These are phyloP conservation scores for Pterocarpus macrocarpus DNA, from an alignment of 306 rosid genomes.

Conservation along the genomic window DNA sequence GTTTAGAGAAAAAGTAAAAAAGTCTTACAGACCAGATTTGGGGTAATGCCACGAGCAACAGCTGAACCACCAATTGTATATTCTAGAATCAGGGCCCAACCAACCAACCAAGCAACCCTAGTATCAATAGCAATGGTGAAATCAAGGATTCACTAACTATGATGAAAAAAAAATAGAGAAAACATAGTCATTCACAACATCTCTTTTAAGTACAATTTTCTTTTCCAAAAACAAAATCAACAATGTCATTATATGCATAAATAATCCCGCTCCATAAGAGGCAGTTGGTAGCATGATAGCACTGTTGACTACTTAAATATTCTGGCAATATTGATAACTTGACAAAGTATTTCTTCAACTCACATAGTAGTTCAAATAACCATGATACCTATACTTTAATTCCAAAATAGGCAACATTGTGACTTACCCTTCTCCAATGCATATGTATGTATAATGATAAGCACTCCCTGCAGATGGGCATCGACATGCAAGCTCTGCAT, in stretches of 20 bases:
- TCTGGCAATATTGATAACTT: conserved; percentile 4
- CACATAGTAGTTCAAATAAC: conserved; percentile 9
- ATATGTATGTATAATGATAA: conserved; percentile 89
- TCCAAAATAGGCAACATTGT: conserved; percentile 29
- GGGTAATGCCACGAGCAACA: conserved; percentile 97
- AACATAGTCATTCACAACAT: conserved; percentile 13
- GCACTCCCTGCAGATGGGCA: conserved; percentile 99
- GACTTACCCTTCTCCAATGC: conserved; percentile 94
- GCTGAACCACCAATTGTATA: conserved; percentile 93
- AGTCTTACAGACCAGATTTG: conserved; percentile 75
- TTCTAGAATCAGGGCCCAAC: conserved; percentile 93
- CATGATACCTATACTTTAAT: not conserved
- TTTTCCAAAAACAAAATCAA: conserved; percentile 13
- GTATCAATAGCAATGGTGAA: conserved; percentile 33
- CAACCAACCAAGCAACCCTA: conserved; percentile 95
- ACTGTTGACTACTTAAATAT: not conserved
- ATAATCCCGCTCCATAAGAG: not conserved
- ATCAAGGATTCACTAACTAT: conserved; percentile 32
- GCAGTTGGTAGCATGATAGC: conserved; percentile 22
- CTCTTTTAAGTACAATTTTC: not conserved
- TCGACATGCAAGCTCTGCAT: conserved; percentile 96
- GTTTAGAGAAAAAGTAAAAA: not conserved
- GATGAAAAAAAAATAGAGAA: not conserved
- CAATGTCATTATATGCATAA: not conserved
- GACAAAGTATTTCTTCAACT: conserved; percentile 26